phyloP scores from a whole-genome alignment of 805 yeast genomes.

The Candida boidinii region DNA sequence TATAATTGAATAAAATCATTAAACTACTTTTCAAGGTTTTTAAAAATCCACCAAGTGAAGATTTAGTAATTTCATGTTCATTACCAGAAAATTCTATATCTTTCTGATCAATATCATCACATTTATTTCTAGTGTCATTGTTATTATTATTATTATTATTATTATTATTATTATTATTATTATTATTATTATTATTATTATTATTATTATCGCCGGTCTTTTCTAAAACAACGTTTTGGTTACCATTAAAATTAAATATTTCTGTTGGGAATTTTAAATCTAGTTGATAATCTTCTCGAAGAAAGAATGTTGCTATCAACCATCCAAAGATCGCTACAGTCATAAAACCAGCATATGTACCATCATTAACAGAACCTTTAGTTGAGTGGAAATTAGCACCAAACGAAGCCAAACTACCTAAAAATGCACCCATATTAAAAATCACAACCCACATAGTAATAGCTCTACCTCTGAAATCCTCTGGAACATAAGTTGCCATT shows the following conservation, averaged over 20 bases:
- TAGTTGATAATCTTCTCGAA: too few relatives aligned
- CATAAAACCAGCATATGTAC: slow-evolving; percentile 43
- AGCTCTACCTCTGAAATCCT: slow-evolving; percentile 38
- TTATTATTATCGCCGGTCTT: too few relatives aligned
- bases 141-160: too few relatives aligned
- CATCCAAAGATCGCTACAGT: slow-evolving; percentile 37
- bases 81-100: too few relatives aligned
- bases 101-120: too few relatives aligned
- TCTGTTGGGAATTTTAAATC: too few relatives aligned
- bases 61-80: too few relatives aligned
- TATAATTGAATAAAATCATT: slow-evolving; percentile 16
- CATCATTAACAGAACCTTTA: slow-evolving; percentile 29
- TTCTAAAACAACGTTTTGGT: too few relatives aligned
- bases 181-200: too few relatives aligned
- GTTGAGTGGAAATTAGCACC: slow-evolving; percentile 35
- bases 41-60: slow-evolving; percentile 28
- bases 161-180: too few relatives aligned
- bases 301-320: slow-evolving; percentile 27
- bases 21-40: slow-evolving; percentile 26
- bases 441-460: slow-evolving; percentile 49
- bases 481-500: slow-evolving; percentile 44
- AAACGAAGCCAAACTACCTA: slow-evolving; percentile 46
- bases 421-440: slow-evolving; percentile 50
- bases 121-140: slow-evolving; percentile 13
- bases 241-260: too few relatives aligned